Evolutionary conservation across 768 basidiomycete genomes (phyloP).

Genomic region (Xanthoconium purpureum): DNA sequence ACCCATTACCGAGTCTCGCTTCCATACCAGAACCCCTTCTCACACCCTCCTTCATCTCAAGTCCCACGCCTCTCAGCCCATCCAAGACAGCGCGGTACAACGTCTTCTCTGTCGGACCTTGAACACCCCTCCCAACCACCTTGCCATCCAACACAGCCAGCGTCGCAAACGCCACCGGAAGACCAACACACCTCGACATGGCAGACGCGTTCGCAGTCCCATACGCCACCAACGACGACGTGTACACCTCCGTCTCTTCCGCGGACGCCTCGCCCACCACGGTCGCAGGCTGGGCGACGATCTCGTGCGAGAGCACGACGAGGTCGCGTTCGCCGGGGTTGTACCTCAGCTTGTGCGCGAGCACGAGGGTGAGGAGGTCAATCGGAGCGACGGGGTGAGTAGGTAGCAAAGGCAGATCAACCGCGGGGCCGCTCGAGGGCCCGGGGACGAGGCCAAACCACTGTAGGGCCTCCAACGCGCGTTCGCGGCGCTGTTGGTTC

Average conservation of each 20-base stretch:
- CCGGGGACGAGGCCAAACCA: constrained; percentile 31
- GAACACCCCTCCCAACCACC: constrained; percentile 54
- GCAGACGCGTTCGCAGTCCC: constrained; percentile 63
- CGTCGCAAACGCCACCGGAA: constrained; percentile 84
- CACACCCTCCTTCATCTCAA: constrained; percentile 40
- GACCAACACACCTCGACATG: constrained; percentile 88
- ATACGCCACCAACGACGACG: constrained; percentile 62
- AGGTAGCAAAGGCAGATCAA: constrained; percentile 43
- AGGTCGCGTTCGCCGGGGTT: constrained; percentile 72
- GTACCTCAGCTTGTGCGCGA: constrained; percentile 73
- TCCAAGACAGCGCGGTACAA: constrained; percentile 64
- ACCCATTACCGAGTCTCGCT: constrained; percentile 30
- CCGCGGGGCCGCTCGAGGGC: background rate
- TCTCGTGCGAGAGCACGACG: constrained; percentile 82
- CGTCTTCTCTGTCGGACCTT: constrained; percentile 57
- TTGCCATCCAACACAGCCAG: constrained; percentile 65
- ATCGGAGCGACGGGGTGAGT: constrained; percentile 47
- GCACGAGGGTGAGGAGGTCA: constrained; percentile 70
- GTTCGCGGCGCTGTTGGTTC: constrained; percentile 17
- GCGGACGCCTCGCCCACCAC: constrained; percentile 1
- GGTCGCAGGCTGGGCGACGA: constrained; percentile 45
- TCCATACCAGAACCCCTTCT: constrained; percentile 47
- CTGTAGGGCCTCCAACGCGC: constrained; percentile 41
- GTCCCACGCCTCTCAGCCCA: constrained; percentile 50
- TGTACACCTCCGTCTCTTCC: constrained; percentile 50